These are phyloP conservation scores for Planoprotostelium fungivorum DNA, from an alignment of 78 protist species.

Conservation along the genomic window DNA sequence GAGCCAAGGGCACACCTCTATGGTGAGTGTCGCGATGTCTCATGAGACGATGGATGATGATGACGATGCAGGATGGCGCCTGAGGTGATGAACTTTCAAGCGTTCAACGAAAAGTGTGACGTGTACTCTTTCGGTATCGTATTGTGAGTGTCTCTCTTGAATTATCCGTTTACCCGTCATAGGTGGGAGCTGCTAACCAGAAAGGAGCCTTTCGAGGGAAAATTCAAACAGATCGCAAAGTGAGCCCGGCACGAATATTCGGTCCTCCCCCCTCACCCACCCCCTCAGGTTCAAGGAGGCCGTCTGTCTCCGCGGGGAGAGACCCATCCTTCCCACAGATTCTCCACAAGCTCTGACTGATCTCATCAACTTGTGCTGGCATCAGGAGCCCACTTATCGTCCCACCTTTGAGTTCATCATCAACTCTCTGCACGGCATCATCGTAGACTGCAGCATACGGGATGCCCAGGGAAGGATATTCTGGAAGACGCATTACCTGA, in stretches of 20 bases:
- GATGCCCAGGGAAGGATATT: conserved; percentile 51
- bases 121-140: conserved; percentile 69
- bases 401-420: conserved; percentile 40
- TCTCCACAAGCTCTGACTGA: conserved; percentile 25
- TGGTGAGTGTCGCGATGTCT: background rate
- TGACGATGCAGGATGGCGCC: conserved; percentile 69
- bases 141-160: conserved; percentile 17
- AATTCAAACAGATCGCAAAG: background rate
- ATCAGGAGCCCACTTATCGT: conserved; percentile 31
- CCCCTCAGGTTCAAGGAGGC: conserved; percentile 62
- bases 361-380: conserved; percentile 46
- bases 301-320: conserved; percentile 51
- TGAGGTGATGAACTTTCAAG: conserved; percentile 69
- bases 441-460: conserved; percentile 57
- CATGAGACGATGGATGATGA: background rate
- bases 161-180: background rate
- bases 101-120: conserved; percentile 57
- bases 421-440: conserved; percentile 20
- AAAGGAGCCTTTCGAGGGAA: conserved; percentile 53
- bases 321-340: conserved; percentile 46
- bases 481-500: conserved; percentile 46
- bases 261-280: conserved; percentile 48
- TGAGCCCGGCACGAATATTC: too few species aligned
- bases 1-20: conserved; percentile 68
- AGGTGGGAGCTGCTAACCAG: conserved; percentile 47